These are phyloP conservation scores for Zoysia pacifica DNA, from an alignment of 176 grass and related monocot genomes.

Conservation along the genomic window DNA sequence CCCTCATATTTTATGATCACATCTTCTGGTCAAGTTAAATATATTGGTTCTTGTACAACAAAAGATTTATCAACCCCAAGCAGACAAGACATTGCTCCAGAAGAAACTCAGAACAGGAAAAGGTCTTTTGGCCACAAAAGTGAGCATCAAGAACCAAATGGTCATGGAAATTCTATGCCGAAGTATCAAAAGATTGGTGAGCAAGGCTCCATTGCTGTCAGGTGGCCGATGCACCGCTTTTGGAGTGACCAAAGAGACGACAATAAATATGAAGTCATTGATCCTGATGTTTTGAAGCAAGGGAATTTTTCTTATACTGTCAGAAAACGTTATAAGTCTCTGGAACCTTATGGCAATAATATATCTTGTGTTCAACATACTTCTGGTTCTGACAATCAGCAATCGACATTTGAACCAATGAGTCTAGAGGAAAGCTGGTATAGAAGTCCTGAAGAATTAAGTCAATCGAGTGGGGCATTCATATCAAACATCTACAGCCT, in stretches of 20 bases:
- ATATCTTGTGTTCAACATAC: slow-evolving; percentile 21
- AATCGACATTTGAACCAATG: slow-evolving; percentile 46
- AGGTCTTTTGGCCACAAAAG: slow-evolving; percentile 49
- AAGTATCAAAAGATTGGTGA: slow-evolving; percentile 76
- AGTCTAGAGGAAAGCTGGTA: slow-evolving; percentile 93
- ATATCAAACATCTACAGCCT: slow-evolving; percentile 88
- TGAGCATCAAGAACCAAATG: slow-evolving; percentile 35
- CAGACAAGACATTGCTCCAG: slow-evolving; percentile 31
- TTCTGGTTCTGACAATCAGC: slow-evolving; percentile 41
- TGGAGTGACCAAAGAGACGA: slow-evolving; percentile 43
- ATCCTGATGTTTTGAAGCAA: slow-evolving; percentile 35
- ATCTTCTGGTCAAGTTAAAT: slow-evolving; percentile 65
- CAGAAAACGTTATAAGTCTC: slow-evolving; percentile 33
- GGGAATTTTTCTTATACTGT: slow-evolving; percentile 46
- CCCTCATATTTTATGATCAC: slow-evolving; percentile 74
- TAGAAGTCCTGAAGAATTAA: slow-evolving; percentile 74
- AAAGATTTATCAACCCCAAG: slow-evolving; percentile 49
- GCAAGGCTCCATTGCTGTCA: slow-evolving; percentile 32
- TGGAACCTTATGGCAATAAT: slow-evolving; percentile 27
- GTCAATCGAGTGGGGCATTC: slow-evolving; percentile 40
- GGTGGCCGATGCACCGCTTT: slow-evolving; percentile 30
- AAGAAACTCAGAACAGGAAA: slow-evolving; percentile 64
- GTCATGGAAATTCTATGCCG: slow-evolving; percentile 37
- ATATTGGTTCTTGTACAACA: slow-evolving; percentile 61
- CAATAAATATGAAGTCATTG: slow-evolving; percentile 41